Conservation (phyloP, 2,329 filamentous ascomycete genomes). For the Aspergillus hortae region DNA sequence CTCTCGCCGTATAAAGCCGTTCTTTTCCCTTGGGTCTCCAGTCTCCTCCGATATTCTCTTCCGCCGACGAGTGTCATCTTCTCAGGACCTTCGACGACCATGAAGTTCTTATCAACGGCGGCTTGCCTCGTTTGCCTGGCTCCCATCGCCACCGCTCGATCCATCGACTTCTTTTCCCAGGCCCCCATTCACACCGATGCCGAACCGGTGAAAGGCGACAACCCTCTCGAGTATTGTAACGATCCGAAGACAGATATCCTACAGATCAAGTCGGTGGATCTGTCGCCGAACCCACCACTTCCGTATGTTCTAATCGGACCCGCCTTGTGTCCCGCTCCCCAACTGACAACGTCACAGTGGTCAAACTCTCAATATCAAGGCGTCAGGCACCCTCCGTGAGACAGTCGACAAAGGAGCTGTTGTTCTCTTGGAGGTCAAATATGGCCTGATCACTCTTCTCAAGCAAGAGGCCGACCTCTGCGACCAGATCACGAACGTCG, state of each 20-base stretch:
- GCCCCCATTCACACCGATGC: slow-evolving; percentile 49
- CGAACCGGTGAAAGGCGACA: slow-evolving; percentile 73
- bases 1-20: neutral
- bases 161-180: slow-evolving; percentile 50
- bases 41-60: neutral
- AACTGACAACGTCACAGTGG: slow-evolving; percentile 56
- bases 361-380: slow-evolving; percentile 71
- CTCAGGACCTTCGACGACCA: slow-evolving; percentile 17
- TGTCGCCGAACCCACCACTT: slow-evolving; percentile 79
- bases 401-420: slow-evolving; percentile 74
- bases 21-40: neutral
- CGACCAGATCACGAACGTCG: slow-evolving; percentile 82
- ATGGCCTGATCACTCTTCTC: slow-evolving; percentile 86
- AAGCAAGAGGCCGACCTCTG: slow-evolving; percentile 79
- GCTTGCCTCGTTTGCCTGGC: slow-evolving; percentile 44
- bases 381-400: slow-evolving; percentile 69
- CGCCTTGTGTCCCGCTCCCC: neutral
- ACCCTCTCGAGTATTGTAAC: slow-evolving; percentile 76
- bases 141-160: slow-evolving; percentile 41
- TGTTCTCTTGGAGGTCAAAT: slow-evolving; percentile 83
- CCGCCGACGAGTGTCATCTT: neutral
- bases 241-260: slow-evolving; percentile 69
- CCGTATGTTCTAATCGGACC: slow-evolving; percentile 59
- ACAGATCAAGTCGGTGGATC: slow-evolving; percentile 72
- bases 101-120: slow-evolving; percentile 40